phyloP scores from a whole-genome alignment of 2,329 filamentous ascomycete genomes.

The Alternaria triticina region DNA sequence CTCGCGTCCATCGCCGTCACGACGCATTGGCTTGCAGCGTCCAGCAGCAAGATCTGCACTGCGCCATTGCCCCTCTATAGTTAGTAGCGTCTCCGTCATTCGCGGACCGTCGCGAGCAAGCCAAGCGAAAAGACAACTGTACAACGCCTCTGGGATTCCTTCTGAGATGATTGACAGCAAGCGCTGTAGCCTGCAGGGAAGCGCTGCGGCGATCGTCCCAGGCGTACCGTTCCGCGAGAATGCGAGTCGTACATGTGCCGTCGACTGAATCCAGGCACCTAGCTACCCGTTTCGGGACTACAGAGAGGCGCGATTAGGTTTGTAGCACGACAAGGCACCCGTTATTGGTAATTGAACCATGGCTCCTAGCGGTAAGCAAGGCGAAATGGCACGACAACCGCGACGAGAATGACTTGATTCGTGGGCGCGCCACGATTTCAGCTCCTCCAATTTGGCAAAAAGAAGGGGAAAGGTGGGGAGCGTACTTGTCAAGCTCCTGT shows the following conservation, averaged over 20 bases:
- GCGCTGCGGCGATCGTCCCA: slow-evolving; percentile 3
- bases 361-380: slow-evolving; percentile 14
- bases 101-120: neutral
- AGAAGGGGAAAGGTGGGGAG: slow-evolving; percentile 4
- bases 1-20: neutral
- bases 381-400: slow-evolving; percentile 11
- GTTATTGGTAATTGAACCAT: slow-evolving; percentile 18
- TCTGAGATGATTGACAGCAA: neutral
- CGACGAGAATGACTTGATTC: slow-evolving; percentile 17
- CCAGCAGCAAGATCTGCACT: neutral
- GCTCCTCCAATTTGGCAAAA: slow-evolving; percentile 3
- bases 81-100: neutral
- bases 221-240: slow-evolving; percentile 2
- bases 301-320: slow-evolving; percentile 14
- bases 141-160: neutral
- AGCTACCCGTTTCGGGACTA: slow-evolving; percentile 11
- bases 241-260: slow-evolving; percentile 7
- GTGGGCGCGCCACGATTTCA: slow-evolving; percentile 5
- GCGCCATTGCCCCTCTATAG: neutral
- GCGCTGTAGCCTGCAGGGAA: neutral
- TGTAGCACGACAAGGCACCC: slow-evolving; percentile 1
- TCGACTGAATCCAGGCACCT: neutral
- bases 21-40: neutral
- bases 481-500: slow-evolving; percentile 10
- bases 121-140: neutral